phyloP scores from a whole-genome alignment of 2,329 filamentous ascomycete genomes.

The Cladosporium cucumerinum region DNA sequence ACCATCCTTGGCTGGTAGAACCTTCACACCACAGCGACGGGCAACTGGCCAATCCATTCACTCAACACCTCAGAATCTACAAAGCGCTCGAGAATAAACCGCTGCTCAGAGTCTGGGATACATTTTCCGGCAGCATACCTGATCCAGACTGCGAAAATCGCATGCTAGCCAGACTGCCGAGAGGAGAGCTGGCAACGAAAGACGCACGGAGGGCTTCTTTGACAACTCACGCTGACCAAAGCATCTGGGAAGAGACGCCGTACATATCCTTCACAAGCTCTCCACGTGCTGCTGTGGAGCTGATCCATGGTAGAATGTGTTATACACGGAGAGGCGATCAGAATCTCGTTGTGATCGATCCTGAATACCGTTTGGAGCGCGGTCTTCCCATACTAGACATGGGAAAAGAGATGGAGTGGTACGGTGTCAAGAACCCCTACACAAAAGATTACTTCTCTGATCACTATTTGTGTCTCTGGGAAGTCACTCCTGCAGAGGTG shows the following conservation, averaged over 20 bases:
- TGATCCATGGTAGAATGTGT: background rate
- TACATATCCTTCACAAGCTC: slow-evolving; percentile 18
- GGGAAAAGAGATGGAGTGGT: slow-evolving; percentile 19
- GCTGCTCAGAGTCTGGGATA: slow-evolving; percentile 20
- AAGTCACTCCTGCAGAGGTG: slow-evolving; percentile 22
- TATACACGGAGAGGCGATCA: background rate
- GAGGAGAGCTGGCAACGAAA: background rate
- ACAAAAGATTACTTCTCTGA: slow-evolving; percentile 17
- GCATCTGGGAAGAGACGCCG: background rate
- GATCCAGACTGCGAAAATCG: slow-evolving; percentile 10
- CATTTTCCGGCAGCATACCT: slow-evolving; percentile 17
- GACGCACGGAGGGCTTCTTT: slow-evolving; percentile 2
- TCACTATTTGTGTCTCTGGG: slow-evolving; percentile 25
- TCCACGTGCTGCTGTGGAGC: background rate
- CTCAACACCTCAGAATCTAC: background rate
- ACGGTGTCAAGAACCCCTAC: slow-evolving; percentile 20
- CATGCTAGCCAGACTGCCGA: slow-evolving; percentile 2
- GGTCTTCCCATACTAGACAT: slow-evolving; percentile 22
- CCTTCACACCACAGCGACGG: background rate
- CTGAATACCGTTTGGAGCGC: slow-evolving; percentile 16
- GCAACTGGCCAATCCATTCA: background rate
- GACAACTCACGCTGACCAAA: slow-evolving; percentile 5
- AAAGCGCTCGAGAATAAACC: background rate
- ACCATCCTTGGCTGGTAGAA: background rate
- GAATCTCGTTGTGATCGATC: slow-evolving; percentile 20